phyloP scores from a whole-genome alignment of 1,139 yeast species.

The Petasospora fabianii region DNA sequence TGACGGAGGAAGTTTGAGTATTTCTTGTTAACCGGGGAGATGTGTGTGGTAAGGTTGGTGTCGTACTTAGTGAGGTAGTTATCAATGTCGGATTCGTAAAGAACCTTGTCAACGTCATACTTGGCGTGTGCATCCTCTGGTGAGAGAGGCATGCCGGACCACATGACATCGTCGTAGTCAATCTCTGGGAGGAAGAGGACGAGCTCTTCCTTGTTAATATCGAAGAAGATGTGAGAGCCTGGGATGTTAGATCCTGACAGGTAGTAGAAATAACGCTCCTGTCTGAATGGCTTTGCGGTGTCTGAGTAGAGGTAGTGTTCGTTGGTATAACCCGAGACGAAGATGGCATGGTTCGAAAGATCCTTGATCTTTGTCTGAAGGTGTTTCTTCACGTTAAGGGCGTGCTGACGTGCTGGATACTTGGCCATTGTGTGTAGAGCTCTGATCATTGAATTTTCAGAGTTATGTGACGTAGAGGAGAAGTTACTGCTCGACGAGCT shows the following conservation, averaged over 20 bases:
- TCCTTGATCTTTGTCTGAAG: constrained; percentile 31
- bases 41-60: constrained; percentile 37
- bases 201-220: constrained; percentile 50
- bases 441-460: constrained; percentile 3
- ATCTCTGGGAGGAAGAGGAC: constrained; percentile 76
- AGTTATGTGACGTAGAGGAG: not conserved
- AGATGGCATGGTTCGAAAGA: constrained; percentile 36
- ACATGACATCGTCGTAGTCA: constrained; percentile 88
- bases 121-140: constrained; percentile 58
- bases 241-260: constrained; percentile 83
- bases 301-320: constrained; percentile 76
- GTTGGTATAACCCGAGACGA: constrained; percentile 64
- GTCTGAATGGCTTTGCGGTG: constrained; percentile 75
- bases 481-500: not conserved
- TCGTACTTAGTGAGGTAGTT: constrained; percentile 30
- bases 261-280: constrained; percentile 86
- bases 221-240: constrained; percentile 66
- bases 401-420: constrained; percentile 78
- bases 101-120: constrained; percentile 80
- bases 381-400: constrained; percentile 46
- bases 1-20: constrained; percentile 36
- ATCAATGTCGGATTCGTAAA: constrained; percentile 50
- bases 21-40: constrained; percentile 29
- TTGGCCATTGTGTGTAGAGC: constrained; percentile 30
- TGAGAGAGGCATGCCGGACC: constrained; percentile 87